phyloP scores from a whole-genome alignment of 352 stramenopile genomes.

The Pythium plurisporium region DNA sequence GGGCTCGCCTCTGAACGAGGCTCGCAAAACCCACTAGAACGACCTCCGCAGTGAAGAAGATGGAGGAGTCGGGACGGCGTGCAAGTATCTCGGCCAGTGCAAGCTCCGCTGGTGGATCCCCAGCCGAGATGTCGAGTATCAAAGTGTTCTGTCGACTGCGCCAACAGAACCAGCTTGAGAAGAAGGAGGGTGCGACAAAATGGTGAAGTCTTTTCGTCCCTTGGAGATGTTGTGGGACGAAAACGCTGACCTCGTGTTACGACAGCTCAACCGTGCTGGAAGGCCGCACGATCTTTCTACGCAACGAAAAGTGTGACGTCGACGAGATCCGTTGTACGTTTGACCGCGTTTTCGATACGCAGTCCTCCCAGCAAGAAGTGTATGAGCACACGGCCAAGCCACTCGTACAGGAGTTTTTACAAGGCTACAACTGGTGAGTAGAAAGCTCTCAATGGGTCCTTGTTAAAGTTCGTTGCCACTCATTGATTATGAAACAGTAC shows the following conservation, averaged over 20 bases:
- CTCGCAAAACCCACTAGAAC: too few relatives aligned
- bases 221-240: neutral
- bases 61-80: slow-evolving; percentile 14
- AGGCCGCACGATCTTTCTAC: slow-evolving; percentile 50
- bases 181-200: slow-evolving; percentile 48
- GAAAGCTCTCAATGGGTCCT: too few relatives aligned
- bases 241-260: neutral
- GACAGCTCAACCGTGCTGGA: slow-evolving; percentile 53
- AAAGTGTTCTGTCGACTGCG: slow-evolving; percentile 75
- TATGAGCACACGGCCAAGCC: slow-evolving; percentile 63
- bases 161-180: slow-evolving; percentile 73
- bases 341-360: slow-evolving; percentile 59
- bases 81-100: neutral
- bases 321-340: slow-evolving; percentile 77
- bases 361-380: slow-evolving; percentile 54
- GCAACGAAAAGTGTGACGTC: slow-evolving; percentile 63
- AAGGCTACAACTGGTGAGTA: slow-evolving; percentile 90
- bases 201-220: slow-evolving; percentile 30
- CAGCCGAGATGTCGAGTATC: slow-evolving; percentile 37
- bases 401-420: slow-evolving; percentile 50
- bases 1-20: too few relatives aligned
- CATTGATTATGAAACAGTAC: too few relatives aligned
- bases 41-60: too few relatives aligned
- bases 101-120: neutral
- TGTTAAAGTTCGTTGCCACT: too few relatives aligned